Conservation (phyloP, 2,329 filamentous ascomycete species). For the Calcarisporium arbuscula region DNA sequence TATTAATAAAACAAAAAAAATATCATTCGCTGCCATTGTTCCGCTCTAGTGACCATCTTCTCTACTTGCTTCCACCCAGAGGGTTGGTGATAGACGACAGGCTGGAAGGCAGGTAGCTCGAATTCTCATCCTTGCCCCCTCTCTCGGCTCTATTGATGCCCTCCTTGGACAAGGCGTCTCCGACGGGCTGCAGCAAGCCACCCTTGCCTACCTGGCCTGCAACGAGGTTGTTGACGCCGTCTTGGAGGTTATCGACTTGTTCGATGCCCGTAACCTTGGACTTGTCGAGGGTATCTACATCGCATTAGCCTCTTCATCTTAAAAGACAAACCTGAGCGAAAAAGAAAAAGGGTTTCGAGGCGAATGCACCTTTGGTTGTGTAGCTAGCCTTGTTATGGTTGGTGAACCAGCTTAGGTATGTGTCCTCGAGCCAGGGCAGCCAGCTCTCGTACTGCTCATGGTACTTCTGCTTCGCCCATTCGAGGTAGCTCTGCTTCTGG, state of each 20-base stretch:
- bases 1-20: no score
- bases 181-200: conserved; percentile 58
- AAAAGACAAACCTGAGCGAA: no score
- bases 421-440: conserved; percentile 72
- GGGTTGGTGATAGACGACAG: no score
- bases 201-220: conserved; percentile 61
- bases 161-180: conserved; percentile 56
- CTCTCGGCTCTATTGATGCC: conserved; percentile 61
- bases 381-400: conserved; percentile 74
- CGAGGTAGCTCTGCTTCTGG: conserved; percentile 32
- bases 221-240: conserved; percentile 57
- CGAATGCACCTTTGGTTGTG: conserved; percentile 53
- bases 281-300: conserved; percentile 63
- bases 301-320: no score
- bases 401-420: conserved; percentile 66
- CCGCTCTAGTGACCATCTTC: no score
- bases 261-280: conserved; percentile 62
- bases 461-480: conserved; percentile 59
- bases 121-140: conserved; percentile 56
- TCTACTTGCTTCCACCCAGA: no score
- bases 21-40: no score
- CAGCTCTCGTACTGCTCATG: conserved; percentile 67
- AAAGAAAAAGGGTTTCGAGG: not conserved
- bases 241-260: conserved; percentile 63
- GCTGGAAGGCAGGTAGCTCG: no score